These are phyloP conservation scores for Spathaspora sp. DNA, from an alignment of 805 yeast genomes.

Conservation along the genomic window DNA sequence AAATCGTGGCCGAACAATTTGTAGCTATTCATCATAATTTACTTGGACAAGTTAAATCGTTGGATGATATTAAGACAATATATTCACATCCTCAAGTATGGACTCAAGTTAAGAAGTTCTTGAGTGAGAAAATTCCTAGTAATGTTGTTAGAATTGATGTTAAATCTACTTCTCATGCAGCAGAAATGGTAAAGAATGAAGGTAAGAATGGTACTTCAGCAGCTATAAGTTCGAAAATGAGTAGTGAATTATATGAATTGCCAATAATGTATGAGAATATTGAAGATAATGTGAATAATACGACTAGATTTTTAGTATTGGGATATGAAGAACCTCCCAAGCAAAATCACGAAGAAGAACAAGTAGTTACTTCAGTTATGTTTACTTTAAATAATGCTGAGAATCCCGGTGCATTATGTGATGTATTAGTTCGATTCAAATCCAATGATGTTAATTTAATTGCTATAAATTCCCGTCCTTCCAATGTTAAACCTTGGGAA, in stretches of 20 bases:
- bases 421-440: conserved; percentile 57
- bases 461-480: conserved; percentile 76
- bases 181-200: conserved; percentile 50
- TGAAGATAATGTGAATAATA: conserved; percentile 72
- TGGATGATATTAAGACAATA: conserved; percentile 49
- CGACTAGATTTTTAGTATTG: conserved; percentile 79
- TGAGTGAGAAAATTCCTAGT: conserved; percentile 28
- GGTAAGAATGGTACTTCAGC: conserved; percentile 41
- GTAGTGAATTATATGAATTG: conserved; percentile 56
- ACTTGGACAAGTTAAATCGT: conserved; percentile 42
- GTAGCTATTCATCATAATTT: conserved; percentile 82
- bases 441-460: conserved; percentile 58
- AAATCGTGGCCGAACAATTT: conserved; percentile 71
- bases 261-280: conserved; percentile 54
- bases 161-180: conserved; percentile 83
- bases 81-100: conserved; percentile 98
- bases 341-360: conserved; percentile 1
- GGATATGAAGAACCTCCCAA: conserved; percentile 28
- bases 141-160: conserved; percentile 51
- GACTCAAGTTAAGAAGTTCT: conserved; percentile 79
- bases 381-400: conserved; percentile 57
- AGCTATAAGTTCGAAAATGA: conserved; percentile 71
- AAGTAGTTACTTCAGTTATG: conserved; percentile 51
- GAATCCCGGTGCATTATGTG: conserved; percentile 72
- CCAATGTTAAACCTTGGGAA: conserved; percentile 65